Evolutionary conservation across 495 filamentous ascomycete species (phyloP).

Genomic region (Tuber calosporum): DNA sequence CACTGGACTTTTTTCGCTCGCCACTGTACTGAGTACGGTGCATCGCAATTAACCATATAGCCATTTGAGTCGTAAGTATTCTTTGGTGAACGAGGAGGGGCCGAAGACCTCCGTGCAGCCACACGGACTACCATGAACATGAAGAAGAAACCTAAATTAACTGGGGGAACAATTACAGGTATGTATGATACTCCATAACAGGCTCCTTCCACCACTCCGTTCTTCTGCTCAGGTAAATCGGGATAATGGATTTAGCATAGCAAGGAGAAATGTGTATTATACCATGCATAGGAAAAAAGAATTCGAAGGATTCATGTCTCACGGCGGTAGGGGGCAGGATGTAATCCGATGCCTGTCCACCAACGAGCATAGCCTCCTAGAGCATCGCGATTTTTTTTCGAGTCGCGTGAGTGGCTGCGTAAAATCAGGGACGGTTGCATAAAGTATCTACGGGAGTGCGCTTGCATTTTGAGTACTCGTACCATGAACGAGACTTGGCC

Average conservation of each 20-base stretch:
- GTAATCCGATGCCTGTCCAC: neutral
- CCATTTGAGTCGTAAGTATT: neutral
- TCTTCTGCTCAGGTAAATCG: neutral
- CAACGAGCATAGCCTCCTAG: too few species aligned
- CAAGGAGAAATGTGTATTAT: neutral
- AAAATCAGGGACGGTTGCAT: too few species aligned
- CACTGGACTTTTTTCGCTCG: too few species aligned
- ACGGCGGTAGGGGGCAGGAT: neutral
- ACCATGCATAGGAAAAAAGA: neutral
- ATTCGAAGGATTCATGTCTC: neutral
- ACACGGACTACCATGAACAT: neutral
- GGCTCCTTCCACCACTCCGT: neutral
- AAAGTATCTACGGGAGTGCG: too few species aligned
- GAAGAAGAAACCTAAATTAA: neutral
- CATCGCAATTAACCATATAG: neutral
- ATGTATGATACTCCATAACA: neutral
- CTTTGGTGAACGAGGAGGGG: neutral
- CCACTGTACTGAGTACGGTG: too few species aligned
- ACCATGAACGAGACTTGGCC: too few species aligned
- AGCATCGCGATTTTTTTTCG: too few species aligned
- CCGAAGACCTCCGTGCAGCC: neutral
- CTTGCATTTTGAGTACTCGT: too few species aligned
- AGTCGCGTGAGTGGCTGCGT: too few species aligned
- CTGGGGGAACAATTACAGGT: neutral
- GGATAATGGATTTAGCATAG: neutral